Conservation (phyloP, 352 stramenopile species). For the Globisporangium splendens region DNA sequence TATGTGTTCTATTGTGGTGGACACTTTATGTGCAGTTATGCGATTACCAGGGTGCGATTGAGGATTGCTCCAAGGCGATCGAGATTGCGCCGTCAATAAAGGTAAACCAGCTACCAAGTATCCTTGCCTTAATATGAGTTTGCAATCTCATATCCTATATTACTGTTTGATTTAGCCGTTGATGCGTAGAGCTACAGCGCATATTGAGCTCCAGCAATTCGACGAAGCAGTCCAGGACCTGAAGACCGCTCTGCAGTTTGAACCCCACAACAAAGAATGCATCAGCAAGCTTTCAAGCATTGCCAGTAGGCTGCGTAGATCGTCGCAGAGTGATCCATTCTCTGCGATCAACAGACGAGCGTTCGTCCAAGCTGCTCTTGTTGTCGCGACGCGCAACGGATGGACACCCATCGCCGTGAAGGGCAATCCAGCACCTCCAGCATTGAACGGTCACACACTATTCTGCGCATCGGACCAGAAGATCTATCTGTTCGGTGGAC, state of each 20-base stretch:
- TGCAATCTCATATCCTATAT: background rate
- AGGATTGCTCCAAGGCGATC: conserved; percentile 52
- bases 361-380: conserved; percentile 23
- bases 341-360: conserved; percentile 9
- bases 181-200: conserved; percentile 51
- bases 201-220: conserved; percentile 24
- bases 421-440: conserved; percentile 63
- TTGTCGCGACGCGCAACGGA: conserved; percentile 34
- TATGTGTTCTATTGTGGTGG: too few relatives aligned
- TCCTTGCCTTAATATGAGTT: background rate
- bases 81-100: conserved; percentile 47
- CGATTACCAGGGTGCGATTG: conserved; percentile 30
- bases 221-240: conserved; percentile 40
- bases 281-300: conserved; percentile 32
- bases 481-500: conserved; percentile 52
- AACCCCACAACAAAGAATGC: conserved; percentile 56
- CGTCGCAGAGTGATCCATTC: too few relatives aligned
- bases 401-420: conserved; percentile 42
- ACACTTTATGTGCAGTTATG: conserved; percentile 20
- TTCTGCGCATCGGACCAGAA: conserved; percentile 23
- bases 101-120: conserved; percentile 18
- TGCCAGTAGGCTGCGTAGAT: background rate
- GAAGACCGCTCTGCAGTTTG: conserved; percentile 32
- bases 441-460: conserved; percentile 61
- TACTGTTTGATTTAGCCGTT: conserved; percentile 26